A percentile compares a stretch with the other conserved stretches of the same genome.
phyloP scores from a whole-genome alignment of 805 yeast species.

The Zygotorulaspora florentina region DNA sequence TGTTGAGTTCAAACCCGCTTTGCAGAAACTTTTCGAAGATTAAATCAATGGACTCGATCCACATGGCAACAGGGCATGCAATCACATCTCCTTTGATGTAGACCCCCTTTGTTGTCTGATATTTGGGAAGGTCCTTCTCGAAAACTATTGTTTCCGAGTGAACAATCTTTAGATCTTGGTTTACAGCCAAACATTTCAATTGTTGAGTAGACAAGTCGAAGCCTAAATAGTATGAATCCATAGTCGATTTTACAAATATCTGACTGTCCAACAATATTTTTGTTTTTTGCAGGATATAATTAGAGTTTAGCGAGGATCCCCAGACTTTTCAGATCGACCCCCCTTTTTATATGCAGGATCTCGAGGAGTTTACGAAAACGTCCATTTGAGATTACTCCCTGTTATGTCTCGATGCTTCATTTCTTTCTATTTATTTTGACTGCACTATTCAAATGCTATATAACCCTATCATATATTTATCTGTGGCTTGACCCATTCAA shows the following conservation, averaged over 20 bases:
- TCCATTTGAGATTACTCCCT: neutral
- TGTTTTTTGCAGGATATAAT: too few relatives aligned
- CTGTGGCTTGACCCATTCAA: conserved; percentile 42
- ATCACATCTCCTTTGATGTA: conserved; percentile 51
- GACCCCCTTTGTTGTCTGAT: conserved; percentile 73
- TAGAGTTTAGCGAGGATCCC: conserved; percentile 1
- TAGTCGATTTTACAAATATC: neutral
- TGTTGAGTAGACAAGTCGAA: conserved; percentile 90
- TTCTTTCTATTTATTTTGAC: conserved; percentile 4
- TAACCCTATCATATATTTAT: conserved; percentile 4
- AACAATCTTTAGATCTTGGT: conserved; percentile 48
- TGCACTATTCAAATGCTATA: conserved; percentile 2
- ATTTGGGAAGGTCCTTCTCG: conserved; percentile 57
- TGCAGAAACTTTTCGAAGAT: conserved; percentile 49
- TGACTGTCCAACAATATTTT: neutral
- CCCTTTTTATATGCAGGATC: conserved; percentile 5
- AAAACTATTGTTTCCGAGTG: conserved; percentile 65
- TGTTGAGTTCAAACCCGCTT: conserved; percentile 52
- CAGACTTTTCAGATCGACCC: conserved; percentile 3
- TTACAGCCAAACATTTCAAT: conserved; percentile 66
- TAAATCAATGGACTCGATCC: conserved; percentile 78
- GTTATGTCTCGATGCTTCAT: neutral
- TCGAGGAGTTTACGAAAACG: conserved; percentile 6
- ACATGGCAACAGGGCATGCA: conserved; percentile 80
- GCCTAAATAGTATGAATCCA: conserved; percentile 47